phyloP scores from a whole-genome alignment of 139 green algal genomes.

The Microglena sp. region DNA sequence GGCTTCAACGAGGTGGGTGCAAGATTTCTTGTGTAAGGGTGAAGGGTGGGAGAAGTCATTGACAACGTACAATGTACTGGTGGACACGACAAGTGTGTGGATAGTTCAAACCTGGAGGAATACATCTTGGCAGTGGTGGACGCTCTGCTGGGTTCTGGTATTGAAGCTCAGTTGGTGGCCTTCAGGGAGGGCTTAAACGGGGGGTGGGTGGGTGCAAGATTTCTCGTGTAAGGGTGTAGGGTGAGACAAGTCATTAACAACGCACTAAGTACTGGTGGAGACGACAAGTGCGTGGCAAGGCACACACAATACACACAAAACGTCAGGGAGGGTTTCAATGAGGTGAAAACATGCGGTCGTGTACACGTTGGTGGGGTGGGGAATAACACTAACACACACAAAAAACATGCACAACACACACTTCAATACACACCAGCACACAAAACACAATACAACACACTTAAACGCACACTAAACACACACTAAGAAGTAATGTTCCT shows the following conservation, averaged over 20 bases:
- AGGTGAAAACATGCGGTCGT: no score
- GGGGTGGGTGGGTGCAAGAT: conserved; percentile 48
- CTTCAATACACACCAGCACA: neutral
- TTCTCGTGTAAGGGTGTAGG: neutral
- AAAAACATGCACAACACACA: conserved; percentile 3
- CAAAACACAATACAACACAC: neutral
- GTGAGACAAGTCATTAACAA: neutral
- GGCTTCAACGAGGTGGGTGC: conserved; percentile 78
- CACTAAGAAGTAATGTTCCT: neutral
- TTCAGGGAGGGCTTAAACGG: conserved; percentile 80
- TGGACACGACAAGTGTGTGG: no score
- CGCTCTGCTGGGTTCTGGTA: conserved; percentile 67
- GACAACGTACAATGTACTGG: no score
- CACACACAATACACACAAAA: neutral
- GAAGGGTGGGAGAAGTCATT: neutral
- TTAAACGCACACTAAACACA: neutral
- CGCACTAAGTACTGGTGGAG: no score
- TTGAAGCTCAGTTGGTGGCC: conserved; percentile 64
- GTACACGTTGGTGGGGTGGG: neutral
- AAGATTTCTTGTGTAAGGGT: conserved; percentile 1
- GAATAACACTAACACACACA: no score
- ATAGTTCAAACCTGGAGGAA: no score
- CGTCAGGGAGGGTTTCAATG: no score
- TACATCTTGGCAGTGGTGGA: conserved; percentile 84
- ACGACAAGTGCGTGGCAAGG: no score